phyloP scores from a whole-genome alignment of 2,329 filamentous ascomycete species.

The Elsinoe necatrix region DNA sequence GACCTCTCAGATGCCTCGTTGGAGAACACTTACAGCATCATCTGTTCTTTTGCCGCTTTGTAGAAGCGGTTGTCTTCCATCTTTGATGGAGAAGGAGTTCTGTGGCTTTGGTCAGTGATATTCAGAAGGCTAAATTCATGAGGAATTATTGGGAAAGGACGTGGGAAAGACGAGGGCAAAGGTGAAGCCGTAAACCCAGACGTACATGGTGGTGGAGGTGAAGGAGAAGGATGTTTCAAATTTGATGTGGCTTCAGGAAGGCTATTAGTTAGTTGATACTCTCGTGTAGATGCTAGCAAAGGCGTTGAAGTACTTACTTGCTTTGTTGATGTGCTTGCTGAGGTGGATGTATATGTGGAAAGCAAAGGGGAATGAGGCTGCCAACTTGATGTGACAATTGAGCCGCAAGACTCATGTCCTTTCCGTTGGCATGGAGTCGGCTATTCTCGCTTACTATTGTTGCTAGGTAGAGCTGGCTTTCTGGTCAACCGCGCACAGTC shows the following conservation, averaged over 20 bases:
- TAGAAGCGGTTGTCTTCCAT: neutral
- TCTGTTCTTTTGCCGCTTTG: neutral
- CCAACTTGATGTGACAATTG: neutral
- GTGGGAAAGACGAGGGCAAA: neutral
- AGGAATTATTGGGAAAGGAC: neutral
- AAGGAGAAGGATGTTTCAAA: neutral
- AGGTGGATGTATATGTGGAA: neutral
- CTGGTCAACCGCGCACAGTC: neutral
- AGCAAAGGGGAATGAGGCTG: neutral
- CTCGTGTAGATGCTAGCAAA: neutral
- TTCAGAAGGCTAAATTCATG: neutral
- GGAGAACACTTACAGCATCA: neutral
- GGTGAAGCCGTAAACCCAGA: neutral
- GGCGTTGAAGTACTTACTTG: neutral
- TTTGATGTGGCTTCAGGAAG: neutral
- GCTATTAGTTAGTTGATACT: neutral
- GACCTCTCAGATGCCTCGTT: neutral
- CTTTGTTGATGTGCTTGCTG: neutral
- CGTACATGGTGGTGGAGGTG: neutral
- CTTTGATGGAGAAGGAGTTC: neutral
- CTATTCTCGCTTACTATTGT: conserved; percentile 1
- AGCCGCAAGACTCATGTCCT: neutral
- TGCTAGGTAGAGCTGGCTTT: neutral
- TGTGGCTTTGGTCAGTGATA: neutral
- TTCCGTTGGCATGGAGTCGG: neutral